Evolutionary conservation across 2,329 filamentous ascomycete species (phyloP).

Genomic region (Malbranchea zuffiana): DNA sequence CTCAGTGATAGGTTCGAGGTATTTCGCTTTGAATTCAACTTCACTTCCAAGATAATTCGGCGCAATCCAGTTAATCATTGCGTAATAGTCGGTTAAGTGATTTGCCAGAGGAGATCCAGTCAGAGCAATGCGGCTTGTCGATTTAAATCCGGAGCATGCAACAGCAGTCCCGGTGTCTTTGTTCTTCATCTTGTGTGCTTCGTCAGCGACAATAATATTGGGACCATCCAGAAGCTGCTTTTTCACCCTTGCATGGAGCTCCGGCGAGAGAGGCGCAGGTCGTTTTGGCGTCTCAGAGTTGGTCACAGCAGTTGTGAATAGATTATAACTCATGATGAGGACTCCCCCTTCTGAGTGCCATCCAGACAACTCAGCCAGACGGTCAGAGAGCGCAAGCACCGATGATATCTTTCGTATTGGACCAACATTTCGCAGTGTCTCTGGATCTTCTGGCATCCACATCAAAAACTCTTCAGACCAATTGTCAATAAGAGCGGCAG

Average conservation of each 20-base stretch:
- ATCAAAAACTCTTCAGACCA: constrained; percentile 66
- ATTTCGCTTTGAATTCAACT: constrained; percentile 59
- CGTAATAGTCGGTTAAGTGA: constrained; percentile 69
- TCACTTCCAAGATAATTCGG: constrained; percentile 62
- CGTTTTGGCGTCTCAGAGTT: constrained; percentile 24
- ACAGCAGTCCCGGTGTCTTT: constrained; percentile 41
- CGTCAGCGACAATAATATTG: constrained; percentile 70
- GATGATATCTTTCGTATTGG: constrained; percentile 46
- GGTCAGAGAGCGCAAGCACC: constrained; percentile 24
- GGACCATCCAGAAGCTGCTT: constrained; percentile 49
- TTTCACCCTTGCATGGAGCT: constrained; percentile 32
- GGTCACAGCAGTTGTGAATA: constrained; percentile 46
- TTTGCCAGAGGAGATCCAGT: constrained; percentile 83
- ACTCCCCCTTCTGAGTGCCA: constrained; percentile 62
- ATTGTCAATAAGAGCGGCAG: constrained; percentile 63
- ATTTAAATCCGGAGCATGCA: constrained; percentile 50
- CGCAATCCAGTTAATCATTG: constrained; percentile 81
- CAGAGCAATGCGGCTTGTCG: constrained; percentile 64
- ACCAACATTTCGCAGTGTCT: constrained; percentile 39
- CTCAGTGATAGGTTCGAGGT: constrained; percentile 58
- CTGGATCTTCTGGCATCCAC: constrained; percentile 49
- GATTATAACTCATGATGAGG: constrained; percentile 62
- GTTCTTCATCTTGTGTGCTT: constrained; percentile 74
- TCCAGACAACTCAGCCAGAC: constrained; percentile 38
- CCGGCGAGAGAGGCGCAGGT: constrained; percentile 22